Base-by-base conservation (phyloP, 164 flowering plant species). In the Vitis riparia region DNA sequence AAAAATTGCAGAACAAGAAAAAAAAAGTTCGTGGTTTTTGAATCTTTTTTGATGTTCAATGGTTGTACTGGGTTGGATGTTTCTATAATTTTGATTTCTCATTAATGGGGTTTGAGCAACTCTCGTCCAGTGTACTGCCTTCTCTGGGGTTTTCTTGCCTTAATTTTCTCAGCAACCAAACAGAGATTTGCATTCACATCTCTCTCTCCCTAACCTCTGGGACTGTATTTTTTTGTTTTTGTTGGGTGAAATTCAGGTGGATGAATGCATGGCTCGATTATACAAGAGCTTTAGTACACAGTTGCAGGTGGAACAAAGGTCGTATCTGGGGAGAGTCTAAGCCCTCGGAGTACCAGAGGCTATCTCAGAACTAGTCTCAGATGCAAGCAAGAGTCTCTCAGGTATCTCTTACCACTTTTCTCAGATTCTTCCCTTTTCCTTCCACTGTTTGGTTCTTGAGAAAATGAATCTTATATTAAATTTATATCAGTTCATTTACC, bases 221-320 rank as follows among this genome's bases (percentile, higher is more conserved):
- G 56, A 27, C 69, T 23, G 27, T 1, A 1, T 29, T 63, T 56
- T 15, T 12, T 5, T 23, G 9, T 12, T 53, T 29, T 61, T 29
- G 60, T 3, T 11, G 65, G 78, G 51, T 63, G 69, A 44, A 19
- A 51, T 23, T 23, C 27, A 72, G 90, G 97, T 95, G 89, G 97
- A 95, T 73, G 77, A 77, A 63, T 93, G 96, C 74, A 87, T 95
- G 93, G 93, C 88, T 55, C 72, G 99, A 76, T 73, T 95, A 78
- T 19, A 19, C 94, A 95, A 80, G 97, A 95, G 78, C 87, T 95
- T 14, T 98, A 93, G 59, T 86, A 76, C 79, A 91, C 97, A 92
- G 27, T 23, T 23, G 27, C 23, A 19, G 23, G 27, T 23, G 27
- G 27, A 23, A 23, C 27, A 23, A 23, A 23, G 27, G 27, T 23